These are phyloP conservation scores for Tricladium varicosporioides DNA, from an alignment of 2,329 filamentous ascomycete genomes.

Conservation along the genomic window DNA sequence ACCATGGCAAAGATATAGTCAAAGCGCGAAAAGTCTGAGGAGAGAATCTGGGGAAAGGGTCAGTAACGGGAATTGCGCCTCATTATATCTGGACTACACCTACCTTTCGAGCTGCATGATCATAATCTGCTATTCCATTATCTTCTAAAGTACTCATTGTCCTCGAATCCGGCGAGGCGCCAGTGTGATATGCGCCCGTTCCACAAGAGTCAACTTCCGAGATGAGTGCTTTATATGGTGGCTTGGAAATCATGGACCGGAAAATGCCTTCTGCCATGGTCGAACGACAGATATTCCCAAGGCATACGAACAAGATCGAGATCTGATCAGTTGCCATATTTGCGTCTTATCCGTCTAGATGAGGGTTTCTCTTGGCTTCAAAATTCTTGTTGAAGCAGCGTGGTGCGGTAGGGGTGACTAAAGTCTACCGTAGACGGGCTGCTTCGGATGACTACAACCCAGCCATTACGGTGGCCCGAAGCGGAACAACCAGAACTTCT, in stretches of 20 bases:
- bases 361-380: neutral
- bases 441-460: no score
- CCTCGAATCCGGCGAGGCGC: slow-evolving; percentile 73
- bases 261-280: slow-evolving; percentile 98
- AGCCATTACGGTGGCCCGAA: no score
- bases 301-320: slow-evolving; percentile 89
- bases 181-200: slow-evolving; percentile 81
- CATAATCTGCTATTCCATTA: slow-evolving; percentile 75
- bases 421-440: no score
- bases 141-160: slow-evolving; percentile 75
- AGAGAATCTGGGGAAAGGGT: slow-evolving; percentile 43
- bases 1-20: slow-evolving; percentile 93
- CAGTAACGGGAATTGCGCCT: neutral
- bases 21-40: slow-evolving; percentile 76
- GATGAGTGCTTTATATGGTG: slow-evolving; percentile 59
- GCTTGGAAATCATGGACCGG: slow-evolving; percentile 62
- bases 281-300: slow-evolving; percentile 93
- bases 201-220: slow-evolving; percentile 80
- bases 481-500: no score
- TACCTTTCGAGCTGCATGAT: slow-evolving; percentile 75
- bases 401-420: no score
- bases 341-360: neutral
- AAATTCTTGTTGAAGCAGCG: neutral
- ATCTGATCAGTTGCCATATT: slow-evolving; percentile 38
- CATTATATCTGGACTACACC: slow-evolving; percentile 18